Evolutionary conservation across 2,329 filamentous ascomycete genomes (phyloP).

Genomic region (Helotiales sp.): DNA sequence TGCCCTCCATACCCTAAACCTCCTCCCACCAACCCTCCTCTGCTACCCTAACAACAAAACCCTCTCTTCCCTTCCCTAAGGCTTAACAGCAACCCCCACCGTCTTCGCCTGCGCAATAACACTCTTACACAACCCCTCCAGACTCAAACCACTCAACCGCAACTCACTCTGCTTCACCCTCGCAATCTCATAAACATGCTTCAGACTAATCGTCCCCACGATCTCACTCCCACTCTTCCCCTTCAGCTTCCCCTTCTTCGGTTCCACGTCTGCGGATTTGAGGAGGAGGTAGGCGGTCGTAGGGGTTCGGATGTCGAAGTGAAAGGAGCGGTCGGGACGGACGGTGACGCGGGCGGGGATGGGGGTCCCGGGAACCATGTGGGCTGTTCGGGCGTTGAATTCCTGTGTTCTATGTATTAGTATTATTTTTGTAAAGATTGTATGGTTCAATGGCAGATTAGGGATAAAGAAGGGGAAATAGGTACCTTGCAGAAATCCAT

Average conservation of each 20-base stretch:
- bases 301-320: constrained; percentile 90
- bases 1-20: background rate
- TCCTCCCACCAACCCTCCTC: background rate
- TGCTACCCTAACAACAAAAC: background rate
- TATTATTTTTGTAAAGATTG: background rate
- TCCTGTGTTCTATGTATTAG: constrained; percentile 61
- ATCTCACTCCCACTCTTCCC: constrained; percentile 73
- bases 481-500: constrained; percentile 99
- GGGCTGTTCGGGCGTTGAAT: constrained; percentile 91
- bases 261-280: constrained; percentile 74
- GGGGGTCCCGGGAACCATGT: constrained; percentile 79
- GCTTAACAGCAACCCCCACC: constrained; percentile 70
- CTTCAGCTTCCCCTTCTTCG: constrained; percentile 72
- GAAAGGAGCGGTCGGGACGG: constrained; percentile 88
- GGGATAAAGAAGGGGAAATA: background rate
- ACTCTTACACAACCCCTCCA: constrained; percentile 71
- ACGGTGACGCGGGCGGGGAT: constrained; percentile 90
- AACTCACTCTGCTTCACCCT: constrained; percentile 87
- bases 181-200: constrained; percentile 97
- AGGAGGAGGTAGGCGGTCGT: constrained; percentile 90
- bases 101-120: constrained; percentile 75
- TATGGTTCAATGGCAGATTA: constrained; percentile 13
- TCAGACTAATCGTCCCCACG: constrained; percentile 84
- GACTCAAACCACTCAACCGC: constrained; percentile 67
- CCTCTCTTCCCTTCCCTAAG: constrained; percentile 40